These are phyloP conservation scores for Alternaria metachromatica DNA, from an alignment of 2,329 filamentous ascomycete species.

Conservation along the genomic window DNA sequence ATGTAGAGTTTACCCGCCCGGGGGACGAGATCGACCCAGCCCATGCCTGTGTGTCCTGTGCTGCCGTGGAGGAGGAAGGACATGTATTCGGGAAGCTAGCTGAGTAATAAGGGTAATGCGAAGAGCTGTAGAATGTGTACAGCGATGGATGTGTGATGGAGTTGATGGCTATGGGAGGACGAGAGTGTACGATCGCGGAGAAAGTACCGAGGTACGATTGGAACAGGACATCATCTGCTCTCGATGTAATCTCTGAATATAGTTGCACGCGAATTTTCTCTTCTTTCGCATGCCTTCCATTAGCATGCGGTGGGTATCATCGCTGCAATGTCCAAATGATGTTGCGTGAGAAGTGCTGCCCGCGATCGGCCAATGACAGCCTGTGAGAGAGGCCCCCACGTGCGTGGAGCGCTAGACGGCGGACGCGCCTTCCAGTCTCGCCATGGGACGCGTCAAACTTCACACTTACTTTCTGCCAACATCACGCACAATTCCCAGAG, in stretches of 20 bases:
- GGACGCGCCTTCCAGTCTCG: neutral
- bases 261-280: neutral
- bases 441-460: neutral
- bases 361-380: neutral
- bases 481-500: too few species aligned
- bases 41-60: slow-evolving; percentile 41
- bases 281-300: neutral
- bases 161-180: neutral
- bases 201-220: slow-evolving; percentile 6
- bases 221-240: neutral
- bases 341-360: too few species aligned
- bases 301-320: neutral
- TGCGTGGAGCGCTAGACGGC: neutral
- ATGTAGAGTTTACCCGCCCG: slow-evolving; percentile 47
- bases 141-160: neutral
- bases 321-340: too few species aligned
- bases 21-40: slow-evolving; percentile 50
- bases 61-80: slow-evolving; percentile 43
- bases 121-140: neutral
- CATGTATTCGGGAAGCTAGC: slow-evolving; percentile 22
- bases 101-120: neutral
- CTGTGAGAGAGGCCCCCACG: neutral
- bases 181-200: neutral
- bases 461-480: neutral
- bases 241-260: neutral